Percentiles rank a stretch among this genome's conserved stretches.
phyloP scores from a whole-genome alignment of 345 rosid genomes.

The Hypericum perforatum region DNA sequence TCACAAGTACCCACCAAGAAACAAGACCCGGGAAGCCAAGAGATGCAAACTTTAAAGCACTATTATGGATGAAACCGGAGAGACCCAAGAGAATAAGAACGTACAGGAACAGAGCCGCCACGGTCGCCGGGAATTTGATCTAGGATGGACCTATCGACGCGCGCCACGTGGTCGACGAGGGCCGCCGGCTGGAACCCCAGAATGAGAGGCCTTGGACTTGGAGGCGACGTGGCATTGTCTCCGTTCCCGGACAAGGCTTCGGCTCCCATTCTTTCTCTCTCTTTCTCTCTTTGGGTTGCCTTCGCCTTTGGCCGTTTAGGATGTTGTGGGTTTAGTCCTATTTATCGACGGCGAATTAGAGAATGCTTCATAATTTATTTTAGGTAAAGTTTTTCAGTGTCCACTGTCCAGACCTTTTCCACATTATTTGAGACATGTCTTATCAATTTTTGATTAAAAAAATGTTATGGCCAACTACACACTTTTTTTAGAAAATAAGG shows the following conservation, averaged over 20 bases:
- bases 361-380: too few relatives aligned
- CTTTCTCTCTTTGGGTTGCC: too few relatives aligned
- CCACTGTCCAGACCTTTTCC: too few relatives aligned
- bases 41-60: neutral
- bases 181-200: constrained; percentile 92
- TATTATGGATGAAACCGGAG: neutral
- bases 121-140: constrained; percentile 76
- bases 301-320: too few relatives aligned
- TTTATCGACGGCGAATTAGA: too few relatives aligned
- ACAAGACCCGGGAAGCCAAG: neutral
- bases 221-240: constrained; percentile 9
- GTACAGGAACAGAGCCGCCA: constrained; percentile 84
- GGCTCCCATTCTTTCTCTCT: constrained; percentile 42
- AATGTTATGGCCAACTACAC: too few relatives aligned
- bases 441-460: too few relatives aligned
- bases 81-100: neutral
- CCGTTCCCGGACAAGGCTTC: constrained; percentile 36
- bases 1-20: constrained; percentile 6
- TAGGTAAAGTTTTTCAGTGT: too few relatives aligned
- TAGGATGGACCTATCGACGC: constrained; percentile 63
- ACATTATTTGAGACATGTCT: too few relatives aligned
- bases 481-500: too few relatives aligned
- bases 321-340: too few relatives aligned
- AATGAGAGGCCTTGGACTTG: constrained; percentile 35
- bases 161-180: constrained; percentile 78